phyloP scores from a whole-genome alignment of 2,329 filamentous ascomycete genomes.

The Alternaria postmessia region DNA sequence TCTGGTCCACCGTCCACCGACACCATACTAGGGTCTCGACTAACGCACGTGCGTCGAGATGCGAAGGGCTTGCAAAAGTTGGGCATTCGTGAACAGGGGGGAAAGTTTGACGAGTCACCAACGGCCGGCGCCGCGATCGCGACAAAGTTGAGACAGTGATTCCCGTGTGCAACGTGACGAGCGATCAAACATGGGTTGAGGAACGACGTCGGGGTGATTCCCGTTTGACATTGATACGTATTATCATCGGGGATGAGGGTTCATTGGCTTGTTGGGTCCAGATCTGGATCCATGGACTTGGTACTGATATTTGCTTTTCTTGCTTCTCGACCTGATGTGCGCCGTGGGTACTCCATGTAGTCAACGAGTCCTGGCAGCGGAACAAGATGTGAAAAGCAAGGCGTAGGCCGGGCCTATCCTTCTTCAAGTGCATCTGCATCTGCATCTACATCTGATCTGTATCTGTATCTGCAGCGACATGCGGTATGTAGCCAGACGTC shows the following conservation, averaged over 20 bases:
- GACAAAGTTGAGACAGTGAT: background rate
- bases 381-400: background rate
- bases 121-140: background rate
- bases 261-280: constrained; percentile 10
- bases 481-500: constrained; percentile 6
- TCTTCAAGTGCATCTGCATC: background rate
- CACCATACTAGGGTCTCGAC: constrained; percentile 6
- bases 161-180: background rate
- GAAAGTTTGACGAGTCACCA: constrained; percentile 4
- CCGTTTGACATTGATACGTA: constrained; percentile 6
- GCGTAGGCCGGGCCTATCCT: background rate
- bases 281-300: constrained; percentile 7
- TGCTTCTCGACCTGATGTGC: constrained; percentile 2
- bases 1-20: background rate
- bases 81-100: background rate
- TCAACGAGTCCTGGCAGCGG: background rate
- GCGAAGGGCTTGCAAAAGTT: constrained; percentile 5
- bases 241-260: background rate
- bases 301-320: constrained; percentile 13
- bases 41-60: constrained; percentile 6
- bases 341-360: constrained; percentile 1
- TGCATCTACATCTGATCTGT: constrained; percentile 2
- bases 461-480: constrained; percentile 5
- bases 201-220: constrained; percentile 4
- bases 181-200: constrained; percentile 12